Evolutionary conservation across 257 asterid genomes (phyloP).

Genomic region (Lycium barbarum): DNA sequence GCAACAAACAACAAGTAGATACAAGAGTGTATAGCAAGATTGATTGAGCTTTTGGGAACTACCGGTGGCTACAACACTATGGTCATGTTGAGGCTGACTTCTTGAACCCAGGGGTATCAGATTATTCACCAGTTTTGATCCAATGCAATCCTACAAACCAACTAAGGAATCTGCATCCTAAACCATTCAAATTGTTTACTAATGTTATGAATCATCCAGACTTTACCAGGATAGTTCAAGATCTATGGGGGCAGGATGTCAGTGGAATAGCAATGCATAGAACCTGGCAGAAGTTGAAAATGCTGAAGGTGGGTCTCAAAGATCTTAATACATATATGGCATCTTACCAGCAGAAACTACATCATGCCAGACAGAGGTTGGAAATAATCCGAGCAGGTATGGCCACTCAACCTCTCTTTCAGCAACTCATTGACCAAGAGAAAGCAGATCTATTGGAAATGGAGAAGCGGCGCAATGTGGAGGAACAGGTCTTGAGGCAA

Average conservation of each 20-base stretch:
- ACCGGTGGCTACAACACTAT: neutral
- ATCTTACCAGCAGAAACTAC: neutral
- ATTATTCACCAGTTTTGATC: neutral
- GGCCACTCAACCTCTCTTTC: too few species aligned
- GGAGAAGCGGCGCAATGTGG: neutral
- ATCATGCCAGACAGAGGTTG: too few species aligned
- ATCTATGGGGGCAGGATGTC: neutral
- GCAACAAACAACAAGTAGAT: too few species aligned
- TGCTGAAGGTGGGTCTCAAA: too few species aligned
- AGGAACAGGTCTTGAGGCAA: neutral
- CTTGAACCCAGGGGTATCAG: neutral
- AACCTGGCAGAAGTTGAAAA: neutral
- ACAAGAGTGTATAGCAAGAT: neutral
- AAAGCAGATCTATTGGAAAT: neutral
- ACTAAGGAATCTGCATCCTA: too few species aligned
- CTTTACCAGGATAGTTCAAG: too few species aligned
- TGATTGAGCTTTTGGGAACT: neutral
- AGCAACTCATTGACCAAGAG: neutral
- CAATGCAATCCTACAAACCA: neutral
- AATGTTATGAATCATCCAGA: neutral
- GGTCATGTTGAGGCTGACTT: too few species aligned
- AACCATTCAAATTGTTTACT: neutral
- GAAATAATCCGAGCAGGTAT: neutral
- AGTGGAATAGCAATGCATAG: neutral
- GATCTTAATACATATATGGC: neutral